phyloP scores from a whole-genome alignment of 768 basidiomycete species.

The Psilocybe sp. region DNA sequence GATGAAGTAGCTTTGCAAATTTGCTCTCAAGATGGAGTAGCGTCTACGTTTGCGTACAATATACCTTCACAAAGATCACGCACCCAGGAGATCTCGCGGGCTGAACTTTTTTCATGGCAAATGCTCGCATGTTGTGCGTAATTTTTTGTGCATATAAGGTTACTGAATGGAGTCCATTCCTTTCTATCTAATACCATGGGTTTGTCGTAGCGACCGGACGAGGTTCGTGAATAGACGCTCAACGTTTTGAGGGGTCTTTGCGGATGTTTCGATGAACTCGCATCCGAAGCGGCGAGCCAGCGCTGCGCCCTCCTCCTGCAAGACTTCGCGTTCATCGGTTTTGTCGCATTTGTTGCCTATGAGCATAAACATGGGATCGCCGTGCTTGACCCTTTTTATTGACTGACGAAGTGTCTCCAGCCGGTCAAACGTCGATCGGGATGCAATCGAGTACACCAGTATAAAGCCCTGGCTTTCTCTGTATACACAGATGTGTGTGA shows the following conservation, averaged over 20 bases:
- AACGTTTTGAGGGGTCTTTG: slow-evolving; percentile 91
- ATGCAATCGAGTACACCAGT: slow-evolving; percentile 94
- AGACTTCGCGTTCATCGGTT: slow-evolving; percentile 87
- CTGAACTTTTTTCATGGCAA: too few species aligned
- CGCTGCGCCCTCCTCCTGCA: slow-evolving; percentile 81
- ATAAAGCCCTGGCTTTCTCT: slow-evolving; percentile 99
- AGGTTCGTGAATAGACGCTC: slow-evolving; percentile 87
- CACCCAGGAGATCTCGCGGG: too few species aligned
- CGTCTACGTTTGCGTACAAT: too few species aligned
- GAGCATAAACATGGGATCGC: slow-evolving; percentile 85
- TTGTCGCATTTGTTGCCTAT: slow-evolving; percentile 97
- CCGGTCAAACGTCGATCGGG: slow-evolving; percentile 87
- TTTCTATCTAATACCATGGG: too few species aligned
- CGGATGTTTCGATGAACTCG: slow-evolving; percentile 95
- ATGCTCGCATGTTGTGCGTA: too few species aligned
- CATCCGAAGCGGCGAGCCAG: slow-evolving; percentile 85
- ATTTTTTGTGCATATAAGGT: too few species aligned
- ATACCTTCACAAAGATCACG: too few species aligned
- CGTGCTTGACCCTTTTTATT: slow-evolving; percentile 84
- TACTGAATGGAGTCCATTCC: too few species aligned
- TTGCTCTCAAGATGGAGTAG: too few species aligned
- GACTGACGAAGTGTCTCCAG: slow-evolving; percentile 89
- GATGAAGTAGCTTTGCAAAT: too few species aligned
- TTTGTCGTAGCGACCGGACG: slow-evolving; percentile 78
- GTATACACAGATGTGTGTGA: slow-evolving; percentile 8